phyloP scores from a whole-genome alignment of 345 rosid genomes.

The Populus deltoides region DNA sequence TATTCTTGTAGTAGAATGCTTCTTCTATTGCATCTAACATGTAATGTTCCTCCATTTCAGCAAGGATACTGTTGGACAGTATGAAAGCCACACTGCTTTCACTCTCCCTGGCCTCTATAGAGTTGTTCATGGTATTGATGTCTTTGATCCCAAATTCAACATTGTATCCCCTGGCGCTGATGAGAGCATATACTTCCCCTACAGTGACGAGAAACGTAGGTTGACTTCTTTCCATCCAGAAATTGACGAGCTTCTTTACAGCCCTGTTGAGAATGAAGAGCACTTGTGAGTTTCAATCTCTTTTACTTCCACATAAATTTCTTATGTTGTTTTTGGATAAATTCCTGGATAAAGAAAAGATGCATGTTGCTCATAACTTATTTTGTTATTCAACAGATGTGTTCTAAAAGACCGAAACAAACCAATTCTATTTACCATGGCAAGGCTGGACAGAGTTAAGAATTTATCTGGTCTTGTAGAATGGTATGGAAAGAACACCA shows the following conservation, averaged over 20 bases:
- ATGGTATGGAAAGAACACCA: constrained; percentile 82
- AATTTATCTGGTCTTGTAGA: constrained; percentile 81
- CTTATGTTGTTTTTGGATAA: not conserved
- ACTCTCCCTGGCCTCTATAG: constrained; percentile 90
- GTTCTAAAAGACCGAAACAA: constrained; percentile 75
- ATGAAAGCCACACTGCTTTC: constrained; percentile 87
- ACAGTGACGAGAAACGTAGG: constrained; percentile 54
- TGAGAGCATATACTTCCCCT: constrained; percentile 67
- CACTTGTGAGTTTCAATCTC: constrained; percentile 49
- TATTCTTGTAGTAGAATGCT: not conserved
- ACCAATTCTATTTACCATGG: constrained; percentile 92
- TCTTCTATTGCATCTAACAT: not conserved
- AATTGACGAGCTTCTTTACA: constrained; percentile 73
- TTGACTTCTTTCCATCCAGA: constrained; percentile 59
- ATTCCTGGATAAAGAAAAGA: not conserved
- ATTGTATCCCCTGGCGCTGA: constrained; percentile 88
- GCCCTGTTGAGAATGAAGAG: constrained; percentile 63
- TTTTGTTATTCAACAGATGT: constrained; percentile 40
- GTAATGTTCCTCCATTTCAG: constrained; percentile 32
- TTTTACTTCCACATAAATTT: not conserved
- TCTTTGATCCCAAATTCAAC: constrained; percentile 88
- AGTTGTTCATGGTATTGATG: constrained; percentile 83
- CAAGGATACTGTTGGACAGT: constrained; percentile 85
- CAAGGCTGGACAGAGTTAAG: constrained; percentile 93
- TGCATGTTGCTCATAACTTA: not conserved